phyloP scores from a whole-genome alignment of 345 rosid genomes.

The Anastatica hierochuntica region DNA sequence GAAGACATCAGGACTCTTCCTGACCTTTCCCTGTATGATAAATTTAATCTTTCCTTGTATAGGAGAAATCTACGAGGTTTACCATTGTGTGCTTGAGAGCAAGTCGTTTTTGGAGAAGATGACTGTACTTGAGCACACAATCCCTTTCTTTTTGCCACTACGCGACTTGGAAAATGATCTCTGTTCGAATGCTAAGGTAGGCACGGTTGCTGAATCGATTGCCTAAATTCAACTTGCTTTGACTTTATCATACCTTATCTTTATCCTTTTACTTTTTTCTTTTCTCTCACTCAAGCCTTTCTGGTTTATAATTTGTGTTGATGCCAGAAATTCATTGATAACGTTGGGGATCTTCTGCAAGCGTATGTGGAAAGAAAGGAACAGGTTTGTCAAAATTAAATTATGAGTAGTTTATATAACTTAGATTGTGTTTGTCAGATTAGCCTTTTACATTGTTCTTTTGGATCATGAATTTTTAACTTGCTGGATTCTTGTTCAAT shows the following conservation, averaged over 20 bases:
- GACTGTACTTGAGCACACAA: slow-evolving; percentile 85
- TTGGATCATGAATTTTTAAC: not conserved
- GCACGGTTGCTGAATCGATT: slow-evolving; percentile 24
- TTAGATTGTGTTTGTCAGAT: not conserved
- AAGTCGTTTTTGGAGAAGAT: slow-evolving; percentile 91
- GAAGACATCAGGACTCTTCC: not conserved
- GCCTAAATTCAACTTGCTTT: slow-evolving; percentile 1
- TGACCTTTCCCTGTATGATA: not conserved
- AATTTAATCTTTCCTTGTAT: not conserved
- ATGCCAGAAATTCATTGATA: slow-evolving; percentile 83
- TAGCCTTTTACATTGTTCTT: not conserved
- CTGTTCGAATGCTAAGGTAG: slow-evolving; percentile 80
- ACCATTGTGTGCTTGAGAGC: slow-evolving; percentile 87
- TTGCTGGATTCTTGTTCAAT: no score
- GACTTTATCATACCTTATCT: not conserved
- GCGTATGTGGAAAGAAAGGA: slow-evolving; percentile 89
- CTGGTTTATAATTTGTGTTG: slow-evolving; percentile 10
- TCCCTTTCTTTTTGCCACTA: slow-evolving; percentile 89
- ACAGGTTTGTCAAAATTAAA: slow-evolving; percentile 43
- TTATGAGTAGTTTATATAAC: slow-evolving; percentile 8
- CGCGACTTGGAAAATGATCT: slow-evolving; percentile 86
- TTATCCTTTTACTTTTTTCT: not conserved
- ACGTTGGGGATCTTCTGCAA: slow-evolving; percentile 77
- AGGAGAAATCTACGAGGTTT: slow-evolving; percentile 84
- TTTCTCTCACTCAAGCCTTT: not conserved